Evolutionary conservation across 768 basidiomycete species (phyloP), one percentile per base, ranked within the genome.

Genomic region (Rhizopogon sp.): DNA sequence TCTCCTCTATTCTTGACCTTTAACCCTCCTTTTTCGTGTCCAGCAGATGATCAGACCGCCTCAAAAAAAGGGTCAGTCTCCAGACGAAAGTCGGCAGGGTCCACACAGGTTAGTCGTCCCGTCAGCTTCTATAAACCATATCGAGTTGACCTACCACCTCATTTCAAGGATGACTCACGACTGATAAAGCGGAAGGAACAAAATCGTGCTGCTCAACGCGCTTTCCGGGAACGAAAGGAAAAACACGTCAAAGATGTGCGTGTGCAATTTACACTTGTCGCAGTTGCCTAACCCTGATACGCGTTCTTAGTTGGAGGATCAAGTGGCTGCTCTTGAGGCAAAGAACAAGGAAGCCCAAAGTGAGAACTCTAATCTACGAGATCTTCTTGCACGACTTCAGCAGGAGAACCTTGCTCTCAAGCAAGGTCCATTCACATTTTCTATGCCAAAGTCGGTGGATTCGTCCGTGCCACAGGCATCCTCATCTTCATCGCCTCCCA

Each of bases 211-310:
- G 96, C 96, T 6, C 97, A 99, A 71, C 85, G 96, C 52, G 96
- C 96, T 1, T 99, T 99, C 76, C 78, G 96, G 53, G 97, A 98
- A 71, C 81, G 96, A 58, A 95, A 98, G 72, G 96, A 99, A 74
- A 93, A 91, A 64, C 94, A 97, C 69, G 92, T 98, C 60, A 93
- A 92, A 67, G 94, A 97, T 68, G 94, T 97, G 65, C 75, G 92
- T 79, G 14, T 50, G 17, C 28, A 9, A 33, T 42, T 39, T 20
- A 11, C 31, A 59, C 52, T 60, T 25, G 25, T 14, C 44, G 25
- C 43, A 37, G 39, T 54, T 14, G 37, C 56, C 44, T 59, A 51
- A 16, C 55, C 50, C 42, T 44, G 20, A 39, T 20, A 14, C 20
- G 0, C 37, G 7, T 33, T 29, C 43, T 17, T 43, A 97, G 90